These are phyloP conservation scores for Trypanosoma melophagium DNA, from an alignment of 208 protist genomes.

Conservation along the genomic window DNA sequence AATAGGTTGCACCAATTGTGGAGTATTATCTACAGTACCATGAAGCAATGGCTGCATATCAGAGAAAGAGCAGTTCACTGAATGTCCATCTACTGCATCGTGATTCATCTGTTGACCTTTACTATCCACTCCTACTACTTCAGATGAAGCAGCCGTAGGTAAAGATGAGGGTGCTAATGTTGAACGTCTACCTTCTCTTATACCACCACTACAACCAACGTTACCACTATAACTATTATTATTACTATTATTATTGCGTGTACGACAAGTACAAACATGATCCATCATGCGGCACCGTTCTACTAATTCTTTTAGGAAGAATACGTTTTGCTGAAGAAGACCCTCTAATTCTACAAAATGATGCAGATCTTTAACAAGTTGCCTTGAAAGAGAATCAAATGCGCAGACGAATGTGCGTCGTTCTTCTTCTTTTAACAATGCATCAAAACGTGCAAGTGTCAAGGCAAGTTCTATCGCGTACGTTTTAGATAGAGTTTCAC, in stretches of 20 bases:
- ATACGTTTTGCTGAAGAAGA: conserved; percentile 40
- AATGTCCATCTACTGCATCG: neutral
- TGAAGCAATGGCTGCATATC: conserved; percentile 13
- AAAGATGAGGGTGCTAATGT: neutral
- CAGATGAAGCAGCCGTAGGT: neutral
- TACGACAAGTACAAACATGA: conserved; percentile 17
- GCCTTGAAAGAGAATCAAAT: conserved; percentile 53
- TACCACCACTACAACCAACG: neutral
- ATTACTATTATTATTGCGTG: neutral
- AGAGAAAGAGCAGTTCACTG: neutral
- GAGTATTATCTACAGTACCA: neutral
- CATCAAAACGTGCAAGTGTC: conserved; percentile 68
- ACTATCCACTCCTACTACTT: neutral
- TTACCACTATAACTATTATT: too few species aligned
- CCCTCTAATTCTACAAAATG: conserved; percentile 35
- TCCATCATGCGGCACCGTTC: conserved; percentile 43
- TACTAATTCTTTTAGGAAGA: conserved; percentile 41
- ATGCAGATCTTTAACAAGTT: conserved; percentile 43
- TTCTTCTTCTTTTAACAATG: conserved; percentile 62
- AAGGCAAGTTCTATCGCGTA: conserved; percentile 80
- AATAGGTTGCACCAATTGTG: too few species aligned
- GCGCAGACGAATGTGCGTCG: conserved; percentile 67
- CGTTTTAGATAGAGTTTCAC: conserved; percentile 34
- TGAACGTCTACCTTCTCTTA: neutral
- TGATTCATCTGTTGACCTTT: conserved; percentile 4